Evolutionary conservation across 2,329 filamentous ascomycete species (phyloP).

Genomic region (Berkeleyomyces rouxiae): DNA sequence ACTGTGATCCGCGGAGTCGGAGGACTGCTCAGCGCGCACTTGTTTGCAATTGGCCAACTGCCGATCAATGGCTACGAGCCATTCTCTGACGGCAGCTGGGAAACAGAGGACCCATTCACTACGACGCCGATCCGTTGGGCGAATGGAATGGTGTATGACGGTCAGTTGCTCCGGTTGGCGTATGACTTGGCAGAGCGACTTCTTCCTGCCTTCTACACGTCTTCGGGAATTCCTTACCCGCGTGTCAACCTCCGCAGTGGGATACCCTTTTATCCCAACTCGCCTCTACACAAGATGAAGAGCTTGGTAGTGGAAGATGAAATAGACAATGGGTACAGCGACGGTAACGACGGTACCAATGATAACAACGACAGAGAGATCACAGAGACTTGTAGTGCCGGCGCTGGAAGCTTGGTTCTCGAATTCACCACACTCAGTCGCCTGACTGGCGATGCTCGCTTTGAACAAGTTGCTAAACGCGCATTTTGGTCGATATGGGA

Average conservation of each 20-base stretch:
- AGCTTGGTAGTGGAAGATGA: slow-evolving; percentile 13
- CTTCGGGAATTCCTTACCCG: slow-evolving; percentile 84
- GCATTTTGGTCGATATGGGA: slow-evolving; percentile 98
- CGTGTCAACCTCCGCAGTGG: slow-evolving; percentile 82
- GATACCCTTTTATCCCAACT: slow-evolving; percentile 83
- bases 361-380: slow-evolving; percentile 37
- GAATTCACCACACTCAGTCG: slow-evolving; percentile 86
- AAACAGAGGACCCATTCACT: slow-evolving; percentile 28
- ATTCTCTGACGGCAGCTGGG: slow-evolving; percentile 17
- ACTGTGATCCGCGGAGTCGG: slow-evolving; percentile 89
- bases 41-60: slow-evolving; percentile 81
- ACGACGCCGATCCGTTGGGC: slow-evolving; percentile 49
- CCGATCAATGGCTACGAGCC: slow-evolving; percentile 68
- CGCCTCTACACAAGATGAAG: slow-evolving; percentile 49
- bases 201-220: slow-evolving; percentile 80
- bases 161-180: slow-evolving; percentile 78
- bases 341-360: neutral
- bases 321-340: neutral
- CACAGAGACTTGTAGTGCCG: slow-evolving; percentile 92
- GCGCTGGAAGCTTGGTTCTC: slow-evolving; percentile 84
- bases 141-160: slow-evolving; percentile 68
- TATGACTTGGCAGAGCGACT: slow-evolving; percentile 69
- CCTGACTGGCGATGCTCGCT: slow-evolving; percentile 70
- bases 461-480: slow-evolving; percentile 74
- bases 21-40: slow-evolving; percentile 76